Evolutionary conservation across 768 basidiomycete genomes (phyloP), one percentile per base, ranked within the genome.

Genomic region (Rhodotorula toruloides): DNA sequence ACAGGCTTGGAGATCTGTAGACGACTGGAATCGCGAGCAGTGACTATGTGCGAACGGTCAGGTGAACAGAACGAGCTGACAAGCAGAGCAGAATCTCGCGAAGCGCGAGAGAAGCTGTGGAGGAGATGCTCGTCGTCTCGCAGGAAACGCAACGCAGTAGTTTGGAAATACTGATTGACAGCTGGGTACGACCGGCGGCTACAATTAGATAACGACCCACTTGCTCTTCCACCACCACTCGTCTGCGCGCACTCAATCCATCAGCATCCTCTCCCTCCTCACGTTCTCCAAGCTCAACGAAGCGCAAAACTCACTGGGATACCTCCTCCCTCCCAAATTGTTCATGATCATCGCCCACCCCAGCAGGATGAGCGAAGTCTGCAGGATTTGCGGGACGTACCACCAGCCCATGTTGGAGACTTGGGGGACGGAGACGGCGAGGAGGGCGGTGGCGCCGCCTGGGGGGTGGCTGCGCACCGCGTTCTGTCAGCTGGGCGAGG

Each of bases 301-400:
- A 56, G 31, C 19, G 16, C 31, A 21, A n/a, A 13, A 39, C 63
- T 43, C 16, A 59, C 58, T 66, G 4, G 65, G 65, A 22, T 66
- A 66, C 19, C 36, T 7, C 27, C 65, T n/a, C 49, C 65, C 65
- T 7, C 59, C 59, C 21, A 67, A 4, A 48, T 67, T 67, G 34
- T 67, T 67, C 49, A 67, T 22, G 9, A 67, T 19, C 14, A 67
- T 19, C 11, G 65, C 65, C 65, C 65, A 67, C 7, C 36, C 65
- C 21, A 67, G 59, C 27, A 67, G 54, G 55, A 67, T 61, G 11
- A 46, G 42, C 12, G 39, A 44, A 21, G 55, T 34, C 22, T 46
- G 48, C n/a, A 67, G 31, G 22, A 67, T 40, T 16, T 49, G 40
- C 2, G 60, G 59, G 22, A 61, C 60, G 39, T 52, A 58, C 40